These are phyloP conservation scores for Rhodotorula sphaerocarpa DNA, from an alignment of 768 basidiomycete species.

Conservation along the genomic window DNA sequence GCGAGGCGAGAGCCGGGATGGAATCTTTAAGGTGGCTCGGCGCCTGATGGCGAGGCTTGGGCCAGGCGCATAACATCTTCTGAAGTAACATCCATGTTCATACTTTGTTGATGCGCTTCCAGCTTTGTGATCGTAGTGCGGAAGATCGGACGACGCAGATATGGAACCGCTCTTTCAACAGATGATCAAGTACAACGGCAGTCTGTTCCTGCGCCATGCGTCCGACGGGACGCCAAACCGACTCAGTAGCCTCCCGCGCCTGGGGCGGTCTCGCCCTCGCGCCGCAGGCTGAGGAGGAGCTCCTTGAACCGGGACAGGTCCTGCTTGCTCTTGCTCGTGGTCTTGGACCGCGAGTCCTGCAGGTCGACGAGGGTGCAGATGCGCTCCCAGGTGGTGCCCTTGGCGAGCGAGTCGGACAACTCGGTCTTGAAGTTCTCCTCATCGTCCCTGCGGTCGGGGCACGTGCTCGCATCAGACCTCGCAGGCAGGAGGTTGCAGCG, in stretches of 20 bases:
- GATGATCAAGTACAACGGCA: too few relatives aligned
- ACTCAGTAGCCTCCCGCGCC: constrained; percentile 81
- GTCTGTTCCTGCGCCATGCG: too few relatives aligned
- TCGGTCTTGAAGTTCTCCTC: constrained; percentile 69
- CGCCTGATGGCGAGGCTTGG: too few relatives aligned
- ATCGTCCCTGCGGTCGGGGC: constrained; percentile 56
- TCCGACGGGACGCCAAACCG: neutral
- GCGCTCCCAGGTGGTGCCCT: constrained; percentile 92
- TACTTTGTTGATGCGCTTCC: too few relatives aligned
- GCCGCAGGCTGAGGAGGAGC: constrained; percentile 72
- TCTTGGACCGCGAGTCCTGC: constrained; percentile 96
- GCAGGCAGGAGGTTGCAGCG: neutral
- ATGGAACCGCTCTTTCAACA: too few relatives aligned
- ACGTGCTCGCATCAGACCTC: neutral
- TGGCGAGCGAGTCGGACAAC: constrained; percentile 67
- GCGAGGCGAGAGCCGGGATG: too few relatives aligned
- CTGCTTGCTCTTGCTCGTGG: constrained; percentile 76
- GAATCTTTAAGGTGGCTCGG: too few relatives aligned
- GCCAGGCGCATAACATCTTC: too few relatives aligned
- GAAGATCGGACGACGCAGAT: too few relatives aligned
- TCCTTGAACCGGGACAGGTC: constrained; percentile 88
- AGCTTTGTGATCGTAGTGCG: too few relatives aligned
- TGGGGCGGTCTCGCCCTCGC: constrained; percentile 84
- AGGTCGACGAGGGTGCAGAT: constrained; percentile 78
- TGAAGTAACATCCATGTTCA: too few relatives aligned